Conservation (phyloP, 2,329 filamentous ascomycete species). For the Trichoderma aggressivum region DNA sequence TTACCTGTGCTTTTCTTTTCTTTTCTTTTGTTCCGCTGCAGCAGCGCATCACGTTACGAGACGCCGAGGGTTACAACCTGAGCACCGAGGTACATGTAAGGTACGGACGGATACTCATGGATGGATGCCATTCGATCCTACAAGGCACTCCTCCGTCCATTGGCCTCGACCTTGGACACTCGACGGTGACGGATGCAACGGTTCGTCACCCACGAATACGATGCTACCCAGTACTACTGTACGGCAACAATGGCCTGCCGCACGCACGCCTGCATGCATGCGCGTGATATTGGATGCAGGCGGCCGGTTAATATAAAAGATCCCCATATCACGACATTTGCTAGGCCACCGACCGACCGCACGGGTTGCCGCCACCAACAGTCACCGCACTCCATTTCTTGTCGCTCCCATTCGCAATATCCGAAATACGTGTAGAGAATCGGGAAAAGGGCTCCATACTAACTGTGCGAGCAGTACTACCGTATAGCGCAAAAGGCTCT, state of each 20-base stretch:
- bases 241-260: neutral
- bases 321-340: neutral
- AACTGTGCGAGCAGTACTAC: too few species aligned
- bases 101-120: neutral
- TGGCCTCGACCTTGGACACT: neutral
- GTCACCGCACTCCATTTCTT: neutral
- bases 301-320: neutral
- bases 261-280: neutral
- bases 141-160: neutral
- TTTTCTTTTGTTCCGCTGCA: neutral
- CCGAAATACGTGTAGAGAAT: conserved; percentile 8
- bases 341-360: neutral
- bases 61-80: neutral
- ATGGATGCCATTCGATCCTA: neutral
- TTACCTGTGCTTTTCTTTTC: neutral
- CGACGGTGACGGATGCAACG: neutral
- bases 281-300: conserved; percentile 1
- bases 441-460: neutral
- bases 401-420: neutral
- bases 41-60: neutral
- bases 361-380: neutral
- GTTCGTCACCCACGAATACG: neutral
- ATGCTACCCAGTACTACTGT: neutral
- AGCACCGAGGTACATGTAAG: neutral
- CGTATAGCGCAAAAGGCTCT: neutral